These are phyloP conservation scores for Teunomyces barrocoloradensis DNA, from an alignment of 805 yeast species.

Conservation along the genomic window DNA sequence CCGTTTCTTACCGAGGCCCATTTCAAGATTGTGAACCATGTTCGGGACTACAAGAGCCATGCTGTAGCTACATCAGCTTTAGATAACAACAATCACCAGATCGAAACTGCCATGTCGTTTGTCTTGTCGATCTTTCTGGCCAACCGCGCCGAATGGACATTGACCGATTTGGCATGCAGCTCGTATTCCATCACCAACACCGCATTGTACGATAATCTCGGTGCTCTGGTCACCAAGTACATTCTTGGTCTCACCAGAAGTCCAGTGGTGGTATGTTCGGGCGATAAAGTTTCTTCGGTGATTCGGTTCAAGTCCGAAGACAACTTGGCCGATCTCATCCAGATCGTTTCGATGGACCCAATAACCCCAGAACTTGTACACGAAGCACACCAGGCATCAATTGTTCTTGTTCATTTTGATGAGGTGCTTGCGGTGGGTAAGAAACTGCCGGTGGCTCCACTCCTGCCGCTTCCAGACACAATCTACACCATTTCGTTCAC, in stretches of 20 bases:
- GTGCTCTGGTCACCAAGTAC: slow-evolving; percentile 17
- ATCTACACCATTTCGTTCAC: slow-evolving; percentile 65
- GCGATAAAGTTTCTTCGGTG: slow-evolving; percentile 15
- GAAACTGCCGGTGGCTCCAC: slow-evolving; percentile 24
- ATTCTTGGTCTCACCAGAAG: slow-evolving; percentile 17
- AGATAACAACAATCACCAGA: slow-evolving; percentile 6
- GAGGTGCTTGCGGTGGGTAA: slow-evolving; percentile 32
- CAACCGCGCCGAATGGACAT: slow-evolving; percentile 17
- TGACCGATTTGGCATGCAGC: slow-evolving; percentile 15
- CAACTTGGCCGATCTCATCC: slow-evolving; percentile 16
- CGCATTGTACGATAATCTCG: slow-evolving; percentile 21
- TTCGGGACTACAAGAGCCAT: slow-evolving; percentile 12
- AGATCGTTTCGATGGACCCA: slow-evolving; percentile 28
- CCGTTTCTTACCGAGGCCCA: slow-evolving; percentile 26
- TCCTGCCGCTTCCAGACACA: slow-evolving; percentile 50
- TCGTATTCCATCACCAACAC: slow-evolving; percentile 18
- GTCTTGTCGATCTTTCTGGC: slow-evolving; percentile 20
- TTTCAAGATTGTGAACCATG: slow-evolving; percentile 28
- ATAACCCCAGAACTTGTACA: slow-evolving; percentile 9
- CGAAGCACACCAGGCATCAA: slow-evolving; percentile 22
- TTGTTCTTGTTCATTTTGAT: slow-evolving; percentile 30
- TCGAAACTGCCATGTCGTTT: slow-evolving; percentile 12
- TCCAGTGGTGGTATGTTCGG: slow-evolving; percentile 16
- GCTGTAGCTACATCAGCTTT: slow-evolving; percentile 6
- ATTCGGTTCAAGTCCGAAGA: slow-evolving; percentile 13